These are phyloP conservation scores for Aspergillus ostianus DNA, from an alignment of 495 filamentous ascomycete species.

Conservation along the genomic window DNA sequence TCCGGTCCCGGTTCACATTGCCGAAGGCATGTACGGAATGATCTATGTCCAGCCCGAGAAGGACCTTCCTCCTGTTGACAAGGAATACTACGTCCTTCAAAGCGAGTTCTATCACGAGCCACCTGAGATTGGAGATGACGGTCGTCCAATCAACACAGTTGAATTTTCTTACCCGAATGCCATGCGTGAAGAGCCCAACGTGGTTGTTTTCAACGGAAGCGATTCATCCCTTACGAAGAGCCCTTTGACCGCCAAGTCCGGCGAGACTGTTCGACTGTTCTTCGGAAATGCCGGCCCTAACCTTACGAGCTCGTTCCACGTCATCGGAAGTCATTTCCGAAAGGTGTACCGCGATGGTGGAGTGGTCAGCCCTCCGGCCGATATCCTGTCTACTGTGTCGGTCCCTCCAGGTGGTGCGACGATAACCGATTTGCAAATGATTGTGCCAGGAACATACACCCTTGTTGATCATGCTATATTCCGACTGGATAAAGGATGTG, in stretches of 20 bases:
- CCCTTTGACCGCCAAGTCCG: conserved; percentile 16
- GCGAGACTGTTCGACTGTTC: conserved; percentile 18
- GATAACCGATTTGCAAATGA: conserved; percentile 22
- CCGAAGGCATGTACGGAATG: conserved; percentile 25
- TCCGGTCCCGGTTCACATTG: conserved; percentile 24
- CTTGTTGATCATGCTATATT: conserved; percentile 24
- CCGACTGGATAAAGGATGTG: conserved; percentile 19
- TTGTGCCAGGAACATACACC: conserved; percentile 21
- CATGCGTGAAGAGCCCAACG: conserved; percentile 18
- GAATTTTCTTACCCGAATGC: conserved; percentile 24
- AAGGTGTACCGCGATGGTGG: conserved; percentile 18
- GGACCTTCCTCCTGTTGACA: conserved; percentile 19
- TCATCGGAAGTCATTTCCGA: conserved; percentile 21
- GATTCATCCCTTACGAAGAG: conserved; percentile 16
- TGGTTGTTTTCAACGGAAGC: conserved; percentile 20
- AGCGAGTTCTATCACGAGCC: conserved; percentile 28
- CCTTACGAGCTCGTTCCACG: conserved; percentile 23
- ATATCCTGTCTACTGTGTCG: conserved; percentile 13
- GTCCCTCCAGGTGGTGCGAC: conserved; percentile 17
- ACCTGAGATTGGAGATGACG: conserved; percentile 18
- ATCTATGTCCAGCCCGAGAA: conserved; percentile 18
- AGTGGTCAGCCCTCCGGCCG: conserved; percentile 19
- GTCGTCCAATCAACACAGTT: conserved; percentile 8
- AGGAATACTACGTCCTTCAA: conserved; percentile 27
- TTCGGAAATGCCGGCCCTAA: conserved; percentile 22